These are phyloP conservation scores for Pestalotiopsis sp. DNA, from an alignment of 2,329 filamentous ascomycete genomes.

Conservation along the genomic window DNA sequence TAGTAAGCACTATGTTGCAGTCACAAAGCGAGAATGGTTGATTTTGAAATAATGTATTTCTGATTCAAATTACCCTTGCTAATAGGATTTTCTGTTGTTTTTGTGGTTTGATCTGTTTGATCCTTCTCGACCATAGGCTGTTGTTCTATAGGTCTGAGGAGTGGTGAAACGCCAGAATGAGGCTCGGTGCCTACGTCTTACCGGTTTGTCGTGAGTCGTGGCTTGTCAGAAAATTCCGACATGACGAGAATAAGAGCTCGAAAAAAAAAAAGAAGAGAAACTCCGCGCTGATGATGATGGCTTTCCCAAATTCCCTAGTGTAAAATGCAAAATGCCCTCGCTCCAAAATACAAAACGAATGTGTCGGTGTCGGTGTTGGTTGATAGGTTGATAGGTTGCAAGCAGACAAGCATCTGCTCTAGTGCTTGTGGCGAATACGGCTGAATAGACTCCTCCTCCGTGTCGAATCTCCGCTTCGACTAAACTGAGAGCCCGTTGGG, in stretches of 20 bases:
- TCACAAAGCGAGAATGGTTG: neutral
- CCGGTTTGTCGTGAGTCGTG: slow-evolving; percentile 5
- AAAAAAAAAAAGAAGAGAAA: neutral
- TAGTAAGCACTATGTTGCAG: neutral
- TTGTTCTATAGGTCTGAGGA: neutral
- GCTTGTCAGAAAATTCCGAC: neutral
- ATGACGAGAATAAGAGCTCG: neutral
- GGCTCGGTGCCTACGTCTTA: neutral
- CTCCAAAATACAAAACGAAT: neutral
- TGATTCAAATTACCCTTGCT: neutral
- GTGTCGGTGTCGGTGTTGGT: neutral
- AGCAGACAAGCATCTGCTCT: neutral
- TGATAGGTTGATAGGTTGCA: neutral
- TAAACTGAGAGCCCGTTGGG: neutral
- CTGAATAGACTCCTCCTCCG: slow-evolving; percentile 6
- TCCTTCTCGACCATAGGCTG: neutral
- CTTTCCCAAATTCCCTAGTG: neutral
- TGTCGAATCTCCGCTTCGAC: slow-evolving; percentile 6
- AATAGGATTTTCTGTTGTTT: neutral
- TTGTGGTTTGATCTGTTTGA: neutral
- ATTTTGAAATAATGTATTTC: neutral
- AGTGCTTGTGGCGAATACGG: slow-evolving; percentile 7
- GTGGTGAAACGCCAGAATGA: neutral
- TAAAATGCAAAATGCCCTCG: neutral
- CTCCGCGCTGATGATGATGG: slow-evolving; percentile 6